Percentiles rank a stretch among this genome's conserved stretches.
Conservation (phyloP, 2,329 filamentous ascomycete species). For the Claviceps capensis region DNA sequence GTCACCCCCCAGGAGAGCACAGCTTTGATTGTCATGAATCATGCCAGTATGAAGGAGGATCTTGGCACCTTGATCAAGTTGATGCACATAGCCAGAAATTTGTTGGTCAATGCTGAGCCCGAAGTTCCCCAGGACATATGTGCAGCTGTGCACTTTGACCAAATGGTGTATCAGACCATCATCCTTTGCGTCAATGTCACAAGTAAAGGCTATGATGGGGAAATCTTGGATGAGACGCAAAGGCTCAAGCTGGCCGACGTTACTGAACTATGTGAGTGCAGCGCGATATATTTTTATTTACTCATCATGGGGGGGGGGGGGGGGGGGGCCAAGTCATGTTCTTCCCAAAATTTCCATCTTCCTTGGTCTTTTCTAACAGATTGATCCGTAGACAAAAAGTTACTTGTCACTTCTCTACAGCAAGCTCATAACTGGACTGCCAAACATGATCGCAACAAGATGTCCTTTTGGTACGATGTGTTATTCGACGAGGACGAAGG, state of each 20-base stretch:
- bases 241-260: constrained; percentile 46
- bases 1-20: constrained; percentile 50
- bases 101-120: constrained; percentile 50
- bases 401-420: constrained; percentile 51
- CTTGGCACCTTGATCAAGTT: constrained; percentile 51
- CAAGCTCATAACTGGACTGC: constrained; percentile 58
- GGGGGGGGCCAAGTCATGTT: background rate
- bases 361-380: constrained; percentile 2
- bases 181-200: constrained; percentile 53
- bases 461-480: constrained; percentile 55
- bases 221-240: constrained; percentile 44
- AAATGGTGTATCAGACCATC: constrained; percentile 52
- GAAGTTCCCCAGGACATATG: constrained; percentile 54
- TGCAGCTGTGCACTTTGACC: constrained; percentile 49
- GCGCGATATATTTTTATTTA: constrained; percentile 10
- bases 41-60: constrained; percentile 46
- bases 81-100: constrained; percentile 52
- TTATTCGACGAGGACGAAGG: constrained; percentile 47
- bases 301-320: background rate
- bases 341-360: background rate
- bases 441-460: constrained; percentile 56
- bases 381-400: constrained; percentile 42
- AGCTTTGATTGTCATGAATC: constrained; percentile 48
- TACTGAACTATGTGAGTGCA: constrained; percentile 44
- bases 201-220: constrained; percentile 53